Evolutionary conservation across 805 yeast species (phyloP).

Genomic region (Naumovozyma dairenensis): DNA sequence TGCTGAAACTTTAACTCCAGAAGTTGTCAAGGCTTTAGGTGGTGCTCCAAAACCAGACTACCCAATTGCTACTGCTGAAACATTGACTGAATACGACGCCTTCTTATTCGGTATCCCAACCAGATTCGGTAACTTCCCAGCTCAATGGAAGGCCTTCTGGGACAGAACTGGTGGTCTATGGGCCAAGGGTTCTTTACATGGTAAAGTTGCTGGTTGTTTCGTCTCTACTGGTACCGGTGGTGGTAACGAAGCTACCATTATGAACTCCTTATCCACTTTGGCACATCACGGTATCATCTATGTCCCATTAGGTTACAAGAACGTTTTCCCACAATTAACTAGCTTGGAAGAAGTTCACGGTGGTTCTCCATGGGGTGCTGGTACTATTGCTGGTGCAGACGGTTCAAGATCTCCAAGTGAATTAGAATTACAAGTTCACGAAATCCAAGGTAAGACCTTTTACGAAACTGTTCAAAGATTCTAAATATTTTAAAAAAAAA

Average conservation of each 20-base stretch:
- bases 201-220: slow-evolving; percentile 67
- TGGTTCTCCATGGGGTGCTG: slow-evolving; percentile 83
- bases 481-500: slow-evolving; percentile 8
- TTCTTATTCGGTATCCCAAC: slow-evolving; percentile 81
- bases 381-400: slow-evolving; percentile 64
- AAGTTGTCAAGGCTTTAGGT: slow-evolving; percentile 48
- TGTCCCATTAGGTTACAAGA: slow-evolving; percentile 69
- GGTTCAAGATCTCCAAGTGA: slow-evolving; percentile 63
- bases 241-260: slow-evolving; percentile 68
- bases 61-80: slow-evolving; percentile 54
- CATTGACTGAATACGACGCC: slow-evolving; percentile 61
- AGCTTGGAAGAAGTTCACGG: slow-evolving; percentile 63
- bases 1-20: slow-evolving; percentile 64
- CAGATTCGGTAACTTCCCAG: slow-evolving; percentile 72
- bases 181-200: slow-evolving; percentile 63
- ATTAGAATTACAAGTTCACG: slow-evolving; percentile 54
- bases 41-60: slow-evolving; percentile 53
- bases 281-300: slow-evolving; percentile 75
- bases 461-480: slow-evolving; percentile 33
- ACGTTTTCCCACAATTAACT: slow-evolving; percentile 43
- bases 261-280: slow-evolving; percentile 52
- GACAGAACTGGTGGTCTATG: slow-evolving; percentile 73
- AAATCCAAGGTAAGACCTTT: slow-evolving; percentile 60
- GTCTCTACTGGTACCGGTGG: slow-evolving; percentile 75
- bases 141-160: slow-evolving; percentile 69